Evolutionary conservation across 208 protist species (phyloP), one percentile per base, ranked within the genome.

Genomic region (Crithidia sp.): DNA sequence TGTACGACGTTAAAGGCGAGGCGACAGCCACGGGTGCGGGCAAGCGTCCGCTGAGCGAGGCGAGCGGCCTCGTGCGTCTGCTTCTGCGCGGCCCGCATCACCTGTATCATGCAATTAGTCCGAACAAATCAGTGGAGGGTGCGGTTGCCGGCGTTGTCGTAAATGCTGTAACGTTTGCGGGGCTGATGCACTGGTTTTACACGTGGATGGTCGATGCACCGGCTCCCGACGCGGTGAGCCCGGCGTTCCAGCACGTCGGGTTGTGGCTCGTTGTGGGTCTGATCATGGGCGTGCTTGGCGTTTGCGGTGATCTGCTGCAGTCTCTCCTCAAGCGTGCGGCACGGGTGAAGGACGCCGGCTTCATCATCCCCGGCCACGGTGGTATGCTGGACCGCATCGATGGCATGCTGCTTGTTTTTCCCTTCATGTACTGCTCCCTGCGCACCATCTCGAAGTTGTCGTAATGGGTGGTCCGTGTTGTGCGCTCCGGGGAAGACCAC

Each of bases 361-460:
- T 84, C 43, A 86, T 95, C 53, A 85, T 98, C 17, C 93, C 92
- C 40, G 95, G 92, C 4, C 93, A 98, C 68, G 93, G 95, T 59
- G 95, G 93, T 43, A 84, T 97, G 50, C 83, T 98, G n/a, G 93
- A 98, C 67, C 83, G 92, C 66, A 83, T 98, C 49, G 92, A 97
- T 63, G 92, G 92, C 36, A 76, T 95, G 65, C 81, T 98, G 12
- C 55, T 96, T 19, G 83, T 84, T 6, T 92, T 94, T 69, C 88
- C 88, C 5, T 74, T 93, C 28, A 87, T 94, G 76, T 94, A 93
- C 74, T 84, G 79, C 64, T 71, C 79, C 10, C 52, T 92, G 52
- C 67, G 62, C 47, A 55, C 76, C 43, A 69, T 92, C 8, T 62
- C 72, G 44, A 60, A 60, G 12, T 68, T 78, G 65, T 70, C 65